Evolutionary conservation across 1,139 yeast genomes (phyloP), one percentile per base, ranked within the genome.

Genomic region (Candida dubliniensis): DNA sequence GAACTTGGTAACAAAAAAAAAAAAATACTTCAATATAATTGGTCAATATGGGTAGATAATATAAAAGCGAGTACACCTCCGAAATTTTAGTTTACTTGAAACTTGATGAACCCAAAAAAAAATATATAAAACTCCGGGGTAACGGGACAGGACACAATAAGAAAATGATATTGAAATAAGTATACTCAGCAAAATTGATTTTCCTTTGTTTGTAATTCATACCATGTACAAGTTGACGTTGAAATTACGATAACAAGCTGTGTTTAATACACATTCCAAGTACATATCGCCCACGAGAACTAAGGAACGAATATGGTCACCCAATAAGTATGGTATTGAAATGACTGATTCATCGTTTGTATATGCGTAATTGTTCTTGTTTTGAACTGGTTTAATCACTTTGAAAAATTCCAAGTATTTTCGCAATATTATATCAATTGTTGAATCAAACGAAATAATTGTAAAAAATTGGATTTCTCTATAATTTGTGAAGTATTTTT

Each of bases 401-500:
- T 46, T 44, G 36, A 50, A 41, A 43, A 43, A 46, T 33, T 48
- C 49, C 4, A 48, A 35, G 38, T 50, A 46, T 31, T 45, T 45
- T 11, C 53, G 42, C n/a, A 50, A 34, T 31, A 44, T 40, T 10
- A 40, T 45, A 14, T 47, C 50, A 14, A 36, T 38, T 9, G 34
- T 29, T 31, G 46, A 42, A 42, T 45, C 35, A 34, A 32, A 31
- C 12, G 27, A 29, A 27, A 38, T 14, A 2, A 3, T 30, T 13
- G 13, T 40, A n/a, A 23, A 9, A 4, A 12, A 13, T 24, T 9
- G 25, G 6, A 18, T 18, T 18, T 32, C 35, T 32, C 31, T 45
- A 31, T 44, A 43, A 2, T 30, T 36, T 32, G 33, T 35, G 37
- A 46, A 48, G 38, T 48, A 43, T 15, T 30, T 36, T 32, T 48